A percentile compares a stretch with the other conserved stretches of the same genome.
Evolutionary conservation across 2,329 filamentous ascomycete genomes (phyloP).

Genomic region (Orbilia ellipsospora): DNA sequence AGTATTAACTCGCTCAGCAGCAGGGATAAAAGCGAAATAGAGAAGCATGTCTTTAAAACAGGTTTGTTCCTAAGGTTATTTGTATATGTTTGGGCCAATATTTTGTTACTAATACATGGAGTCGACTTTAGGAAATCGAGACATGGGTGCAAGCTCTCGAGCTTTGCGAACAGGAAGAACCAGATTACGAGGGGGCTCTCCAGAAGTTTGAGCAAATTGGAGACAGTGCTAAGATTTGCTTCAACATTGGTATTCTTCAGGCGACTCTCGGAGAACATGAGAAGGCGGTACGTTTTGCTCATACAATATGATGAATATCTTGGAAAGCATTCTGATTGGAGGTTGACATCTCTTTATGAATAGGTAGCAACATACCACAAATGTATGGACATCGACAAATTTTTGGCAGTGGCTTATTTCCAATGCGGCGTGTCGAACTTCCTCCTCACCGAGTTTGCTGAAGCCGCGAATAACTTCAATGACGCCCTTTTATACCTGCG

Average conservation of each 20-base stretch:
- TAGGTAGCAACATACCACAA: conserved; percentile 95
- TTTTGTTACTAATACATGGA: not conserved
- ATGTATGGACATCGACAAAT: conserved; percentile 89
- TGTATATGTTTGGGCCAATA: not conserved
- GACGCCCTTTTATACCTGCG: conserved; percentile 93
- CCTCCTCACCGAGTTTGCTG: conserved; percentile 93
- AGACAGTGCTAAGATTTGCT: conserved; percentile 97
- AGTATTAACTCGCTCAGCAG: not conserved
- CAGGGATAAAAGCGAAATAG: not conserved
- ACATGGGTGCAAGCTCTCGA: conserved; percentile 93
- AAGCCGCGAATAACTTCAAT: conserved; percentile 98
- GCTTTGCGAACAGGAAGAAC: conserved; percentile 96
- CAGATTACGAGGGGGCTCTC: conserved; percentile 92
- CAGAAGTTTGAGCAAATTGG: conserved; percentile 85
- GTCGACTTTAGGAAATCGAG: conserved; percentile 83
- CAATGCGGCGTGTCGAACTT: conserved; percentile 99
- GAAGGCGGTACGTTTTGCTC: conserved; percentile 77
- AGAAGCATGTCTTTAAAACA: conserved; percentile 71
- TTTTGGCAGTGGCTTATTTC: conserved; percentile 97
- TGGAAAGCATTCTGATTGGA: too few relatives aligned
- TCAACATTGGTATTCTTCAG: conserved; percentile 98
- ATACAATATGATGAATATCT: not conserved
- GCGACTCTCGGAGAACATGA: conserved; percentile 95
- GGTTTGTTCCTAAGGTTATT: conserved; percentile 62
- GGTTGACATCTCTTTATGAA: not conserved